phyloP scores from a whole-genome alignment of 2,329 filamentous ascomycete species.

The Aureobasidium sp. region DNA sequence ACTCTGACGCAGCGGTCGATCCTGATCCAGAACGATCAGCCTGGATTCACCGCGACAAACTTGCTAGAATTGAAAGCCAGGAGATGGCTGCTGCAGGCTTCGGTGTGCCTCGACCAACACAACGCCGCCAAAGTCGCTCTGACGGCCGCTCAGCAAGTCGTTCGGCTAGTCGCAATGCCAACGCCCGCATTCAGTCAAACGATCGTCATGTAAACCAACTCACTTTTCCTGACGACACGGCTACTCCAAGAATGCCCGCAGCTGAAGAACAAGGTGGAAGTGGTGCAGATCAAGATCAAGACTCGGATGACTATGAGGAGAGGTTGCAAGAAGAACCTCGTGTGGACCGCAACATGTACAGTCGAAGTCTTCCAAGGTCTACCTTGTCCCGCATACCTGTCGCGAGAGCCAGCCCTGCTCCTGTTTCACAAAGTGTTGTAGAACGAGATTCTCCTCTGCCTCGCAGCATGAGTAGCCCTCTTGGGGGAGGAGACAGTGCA shows the following conservation, averaged over 20 bases:
- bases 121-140: slow-evolving; percentile 37
- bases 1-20: neutral
- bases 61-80: slow-evolving; percentile 72
- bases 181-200: slow-evolving; percentile 17
- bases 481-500: slow-evolving; percentile 50
- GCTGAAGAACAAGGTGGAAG: slow-evolving; percentile 3
- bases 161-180: slow-evolving; percentile 23
- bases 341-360: slow-evolving; percentile 47
- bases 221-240: neutral
- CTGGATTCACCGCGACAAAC: slow-evolving; percentile 82
- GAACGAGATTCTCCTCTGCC: slow-evolving; percentile 65
- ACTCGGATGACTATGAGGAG: slow-evolving; percentile 11
- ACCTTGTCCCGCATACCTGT: slow-evolving; percentile 78
- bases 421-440: slow-evolving; percentile 63
- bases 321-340: slow-evolving; percentile 32
- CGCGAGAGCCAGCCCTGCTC: slow-evolving; percentile 69
- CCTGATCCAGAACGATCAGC: slow-evolving; percentile 52
- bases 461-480: slow-evolving; percentile 40
- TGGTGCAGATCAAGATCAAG: slow-evolving; percentile 1
- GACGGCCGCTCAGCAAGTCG: slow-evolving; percentile 26
- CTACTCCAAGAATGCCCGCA: neutral
- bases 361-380: slow-evolving; percentile 28
- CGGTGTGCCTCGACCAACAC: slow-evolving; percentile 47
- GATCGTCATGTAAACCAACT: slow-evolving; percentile 14
- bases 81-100: slow-evolving; percentile 76